Evolutionary conservation across 345 rosid species (phyloP), one percentile per base, ranked within the genome.

Genomic region (Camelina hispida): DNA sequence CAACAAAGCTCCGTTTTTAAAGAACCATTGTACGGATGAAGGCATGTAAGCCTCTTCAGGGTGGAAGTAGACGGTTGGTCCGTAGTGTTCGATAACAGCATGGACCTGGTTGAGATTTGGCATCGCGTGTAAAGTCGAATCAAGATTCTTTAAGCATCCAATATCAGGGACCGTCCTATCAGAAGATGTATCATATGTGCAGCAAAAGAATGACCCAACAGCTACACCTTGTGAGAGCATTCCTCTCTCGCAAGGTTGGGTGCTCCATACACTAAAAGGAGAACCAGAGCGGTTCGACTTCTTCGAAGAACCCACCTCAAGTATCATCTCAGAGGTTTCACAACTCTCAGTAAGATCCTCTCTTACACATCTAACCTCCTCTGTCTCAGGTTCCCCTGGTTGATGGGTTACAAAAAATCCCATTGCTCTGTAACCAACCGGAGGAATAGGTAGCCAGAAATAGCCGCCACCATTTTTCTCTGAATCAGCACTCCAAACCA

Each of bases 371-470:
- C 89, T 83, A 64, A 88, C 86, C 75, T 83, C 87, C 4, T 86
- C 91, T 34, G 84, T 72, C 25, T 81, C 73, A 76, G 98, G 98
- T 72, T 86, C 84, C 54, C 67, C 75, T 3, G 75, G 77, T 35
- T 42, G 40, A 47, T 74, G 43, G 3, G 96, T 88, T 20, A 91
- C 98, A 57, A 91, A 67, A 58, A 93, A 56, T 18, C 98, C 98
- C 91, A 88, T 74, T 40, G 98, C 87, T 85, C 72, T 88, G 67
- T 93, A 93, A 68, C 98, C 98, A 40, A 37, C 47, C 0, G 96
- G 97, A 16, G 98, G 86, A 66, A 86, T 91, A 16, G 98, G 96
- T 56, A 81, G 79, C 98, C 98, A 93, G 65, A 93, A 93, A 75
- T 86, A 93, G 48, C 85, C 85, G 46, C 78, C 7, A 6, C 82